Percentiles rank a stretch among this genome's conserved stretches.
These are phyloP conservation scores for Diphasiastrum complanatum DNA, from an alignment of 83 land plant genomes.

Conservation along the genomic window DNA sequence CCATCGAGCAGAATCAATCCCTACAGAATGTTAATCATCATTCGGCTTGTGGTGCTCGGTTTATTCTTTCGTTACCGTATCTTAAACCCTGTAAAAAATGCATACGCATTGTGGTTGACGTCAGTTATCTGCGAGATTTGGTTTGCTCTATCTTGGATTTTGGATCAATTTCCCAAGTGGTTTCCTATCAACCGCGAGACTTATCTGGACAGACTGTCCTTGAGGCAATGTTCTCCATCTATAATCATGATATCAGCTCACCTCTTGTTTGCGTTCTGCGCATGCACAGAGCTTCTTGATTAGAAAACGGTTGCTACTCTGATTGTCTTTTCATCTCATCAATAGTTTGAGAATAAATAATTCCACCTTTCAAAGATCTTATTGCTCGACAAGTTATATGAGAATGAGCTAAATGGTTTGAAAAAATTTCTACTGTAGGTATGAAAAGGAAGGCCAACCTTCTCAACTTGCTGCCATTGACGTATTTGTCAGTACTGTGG, in stretches of 20 bases:
- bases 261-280: too few relatives aligned
- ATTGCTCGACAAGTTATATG: too few relatives aligned
- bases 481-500: constrained; percentile 23
- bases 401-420: too few relatives aligned
- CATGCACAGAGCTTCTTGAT: too few relatives aligned
- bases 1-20: constrained; percentile 17
- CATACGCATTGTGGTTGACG: constrained; percentile 15
- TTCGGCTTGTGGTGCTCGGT: constrained; percentile 18
- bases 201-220: constrained; percentile 18
- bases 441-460: constrained; percentile 8
- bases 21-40: constrained; percentile 17
- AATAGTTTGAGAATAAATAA: too few relatives aligned
- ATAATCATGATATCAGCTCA: too few relatives aligned
- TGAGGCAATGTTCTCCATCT: too few relatives aligned
- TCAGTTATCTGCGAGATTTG: constrained; percentile 26
- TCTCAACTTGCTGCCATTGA: constrained; percentile 12
- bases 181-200: constrained; percentile 19
- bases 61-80: constrained; percentile 22
- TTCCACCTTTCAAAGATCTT: too few relatives aligned
- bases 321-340: too few relatives aligned
- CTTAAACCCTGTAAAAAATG: constrained; percentile 18
- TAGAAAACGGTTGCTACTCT: too few relatives aligned
- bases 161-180: constrained; percentile 27
- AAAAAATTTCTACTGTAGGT: constrained; percentile 3
- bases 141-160: constrained; percentile 27